Conservation (phyloP, 768 basidiomycete species). For the Podaxis pistillaris region DNA sequence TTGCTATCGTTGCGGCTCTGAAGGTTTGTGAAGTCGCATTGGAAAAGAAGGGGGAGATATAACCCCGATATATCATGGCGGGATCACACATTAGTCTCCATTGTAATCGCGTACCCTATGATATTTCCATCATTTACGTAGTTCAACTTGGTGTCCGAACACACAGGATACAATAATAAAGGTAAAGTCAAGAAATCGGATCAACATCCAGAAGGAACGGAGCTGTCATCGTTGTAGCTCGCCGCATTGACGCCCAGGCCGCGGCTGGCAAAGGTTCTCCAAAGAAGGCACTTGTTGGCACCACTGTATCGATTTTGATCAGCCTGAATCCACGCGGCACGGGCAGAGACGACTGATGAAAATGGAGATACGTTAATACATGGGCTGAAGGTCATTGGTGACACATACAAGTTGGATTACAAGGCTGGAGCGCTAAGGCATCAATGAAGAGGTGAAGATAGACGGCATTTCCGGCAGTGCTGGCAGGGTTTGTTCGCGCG, state of each 20-base stretch:
- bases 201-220: slow-evolving; percentile 30
- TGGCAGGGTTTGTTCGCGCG: slow-evolving; percentile 17
- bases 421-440: slow-evolving; percentile 23
- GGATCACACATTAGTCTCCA: background rate
- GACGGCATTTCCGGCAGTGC: slow-evolving; percentile 23
- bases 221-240: slow-evolving; percentile 23
- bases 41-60: background rate
- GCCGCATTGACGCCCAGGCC: slow-evolving; percentile 40
- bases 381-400: background rate
- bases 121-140: background rate
- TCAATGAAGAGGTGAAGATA: slow-evolving; percentile 24
- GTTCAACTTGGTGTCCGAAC: background rate
- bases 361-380: background rate
- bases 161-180: background rate
- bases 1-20: background rate
- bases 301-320: slow-evolving; percentile 47
- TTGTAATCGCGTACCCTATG: background rate
- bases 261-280: slow-evolving; percentile 46
- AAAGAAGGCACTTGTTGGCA: slow-evolving; percentile 43
- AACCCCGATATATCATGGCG: background rate
- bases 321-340: slow-evolving; percentile 51
- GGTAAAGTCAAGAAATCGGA: background rate
- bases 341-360: slow-evolving; percentile 33
- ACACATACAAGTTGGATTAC: slow-evolving; percentile 24
- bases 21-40: background rate